Evolutionary conservation across 1,139 yeast genomes (phyloP).

Genomic region (Candida tunisiensis): DNA sequence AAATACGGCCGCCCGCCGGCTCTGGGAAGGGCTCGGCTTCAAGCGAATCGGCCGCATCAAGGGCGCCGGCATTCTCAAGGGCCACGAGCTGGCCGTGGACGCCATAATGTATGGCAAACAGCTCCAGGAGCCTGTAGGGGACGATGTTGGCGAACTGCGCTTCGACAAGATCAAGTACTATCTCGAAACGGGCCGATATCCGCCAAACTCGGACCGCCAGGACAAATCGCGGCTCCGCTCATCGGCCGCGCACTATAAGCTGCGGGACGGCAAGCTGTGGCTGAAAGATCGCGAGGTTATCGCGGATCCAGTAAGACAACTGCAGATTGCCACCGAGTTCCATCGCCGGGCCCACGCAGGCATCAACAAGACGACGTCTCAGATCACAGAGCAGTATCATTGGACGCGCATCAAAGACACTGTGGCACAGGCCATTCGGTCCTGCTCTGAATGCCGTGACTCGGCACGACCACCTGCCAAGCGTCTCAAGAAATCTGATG

Average conservation of each 20-base stretch:
- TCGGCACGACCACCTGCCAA: slow-evolving; percentile 9
- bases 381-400: slow-evolving; percentile 64
- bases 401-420: slow-evolving; percentile 89
- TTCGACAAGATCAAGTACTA: slow-evolving; percentile 70
- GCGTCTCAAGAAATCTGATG: slow-evolving; percentile 7
- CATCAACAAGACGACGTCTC: slow-evolving; percentile 74
- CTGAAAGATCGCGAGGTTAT: slow-evolving; percentile 73
- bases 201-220: slow-evolving; percentile 62
- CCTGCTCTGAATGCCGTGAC: slow-evolving; percentile 60
- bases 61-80: slow-evolving; percentile 76
- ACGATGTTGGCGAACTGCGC: slow-evolving; percentile 40
- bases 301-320: slow-evolving; percentile 55
- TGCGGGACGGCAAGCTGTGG: slow-evolving; percentile 56
- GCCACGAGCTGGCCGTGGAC: slow-evolving; percentile 70
- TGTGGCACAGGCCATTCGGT: slow-evolving; percentile 60
- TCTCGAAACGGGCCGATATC: slow-evolving; percentile 73
- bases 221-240: slow-evolving; percentile 78
- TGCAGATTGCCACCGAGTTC: slow-evolving; percentile 53
- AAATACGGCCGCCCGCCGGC: slow-evolving; percentile 62
- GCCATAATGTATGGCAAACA: slow-evolving; percentile 56
- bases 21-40: slow-evolving; percentile 69
- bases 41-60: slow-evolving; percentile 62
- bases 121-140: slow-evolving; percentile 19
- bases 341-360: slow-evolving; percentile 70
- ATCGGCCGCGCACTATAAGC: slow-evolving; percentile 60